Evolutionary conservation across 495 filamentous ascomycete species (phyloP), one percentile per base, ranked within the genome.

Genomic region (Aspergillus nidulans): DNA sequence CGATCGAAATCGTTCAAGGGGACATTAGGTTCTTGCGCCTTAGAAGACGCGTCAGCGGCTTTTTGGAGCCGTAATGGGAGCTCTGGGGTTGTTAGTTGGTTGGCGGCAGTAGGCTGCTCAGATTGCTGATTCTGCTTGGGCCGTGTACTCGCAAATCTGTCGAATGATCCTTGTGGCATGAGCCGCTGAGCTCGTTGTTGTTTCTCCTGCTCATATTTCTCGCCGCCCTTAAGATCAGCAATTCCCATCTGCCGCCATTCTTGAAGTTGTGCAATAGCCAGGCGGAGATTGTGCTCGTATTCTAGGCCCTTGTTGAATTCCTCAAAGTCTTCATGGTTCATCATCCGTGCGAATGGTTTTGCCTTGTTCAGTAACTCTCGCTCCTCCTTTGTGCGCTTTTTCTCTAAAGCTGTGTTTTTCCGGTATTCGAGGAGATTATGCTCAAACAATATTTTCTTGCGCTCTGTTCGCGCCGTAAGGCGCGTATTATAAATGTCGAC

Each of bases 401-500:
- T 97, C 65, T 99, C 94, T 0, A 83, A 61, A 23, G 86, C 89
- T 10, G 76, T 85, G 62, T 94, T 95, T 67, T 95, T 92, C 47
- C 89, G 75, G 65, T 97, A 97, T 46, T 99, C 91, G 1, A 99
- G 77, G 23, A 99, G 75, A 51, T 85, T 85, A 66, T 99, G 94
- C 64, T 97, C 90, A 67, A 97, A 97, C 40, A 99, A 89, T 19
- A 96, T 85, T 72, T 92, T 95, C 69, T 99, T 99, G 39, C 94
- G 81, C 63, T 97, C 92, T n/a, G 88, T 92, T 28, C 94, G 84
- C 39, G 89, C 86, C 6, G 91, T 96, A 21, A 99, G 76, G 15
- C 92, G 87, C 23, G 89, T 86, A 64, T 97, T 97, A 73, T 99
- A 99, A 52, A 99, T 97, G 58, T 96, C 91, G 80, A 99, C 97